Conservation (phyloP, 2,329 filamentous ascomycete genomes). For the Teratosphaeriaceae sp. region DNA sequence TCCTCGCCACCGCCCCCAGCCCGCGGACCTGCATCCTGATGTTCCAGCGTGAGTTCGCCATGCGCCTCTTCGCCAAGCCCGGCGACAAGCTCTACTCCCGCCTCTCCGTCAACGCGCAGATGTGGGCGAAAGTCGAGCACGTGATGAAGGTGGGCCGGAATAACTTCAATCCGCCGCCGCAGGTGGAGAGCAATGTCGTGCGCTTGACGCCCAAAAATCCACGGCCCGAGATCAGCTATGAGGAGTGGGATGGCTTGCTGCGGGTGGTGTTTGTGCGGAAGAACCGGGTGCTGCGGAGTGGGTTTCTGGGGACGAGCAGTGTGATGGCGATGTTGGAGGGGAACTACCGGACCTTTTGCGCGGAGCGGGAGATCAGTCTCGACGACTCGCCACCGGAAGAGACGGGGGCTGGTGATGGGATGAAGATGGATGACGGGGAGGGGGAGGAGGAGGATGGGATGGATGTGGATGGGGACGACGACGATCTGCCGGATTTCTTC, state of each 20-base stretch:
- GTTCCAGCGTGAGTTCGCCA: conserved; percentile 93
- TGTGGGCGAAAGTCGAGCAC: conserved; percentile 67
- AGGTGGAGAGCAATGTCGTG: conserved; percentile 87
- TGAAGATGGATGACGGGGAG: conserved; percentile 37
- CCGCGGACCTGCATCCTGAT: conserved; percentile 84
- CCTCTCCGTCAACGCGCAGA: conserved; percentile 88
- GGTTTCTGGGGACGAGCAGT: conserved; percentile 72
- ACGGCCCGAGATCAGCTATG: conserved; percentile 80
- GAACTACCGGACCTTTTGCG: conserved; percentile 88
- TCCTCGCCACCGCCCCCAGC: conserved; percentile 73
- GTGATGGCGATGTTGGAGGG: conserved; percentile 75
- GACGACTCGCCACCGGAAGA: conserved; percentile 55
- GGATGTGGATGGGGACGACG: conserved; percentile 55
- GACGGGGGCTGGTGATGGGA: conserved; percentile 36
- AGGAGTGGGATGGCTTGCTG: conserved; percentile 90
- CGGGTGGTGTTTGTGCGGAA: conserved; percentile 78
- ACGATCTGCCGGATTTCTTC: conserved; percentile 80
- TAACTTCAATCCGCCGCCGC: conserved; percentile 92
- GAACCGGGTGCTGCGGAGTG: conserved; percentile 81
- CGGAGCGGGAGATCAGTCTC: conserved; percentile 71
- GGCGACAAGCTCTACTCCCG: conserved; percentile 85
- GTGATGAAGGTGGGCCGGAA: conserved; percentile 94
- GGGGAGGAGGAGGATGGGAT: conserved; percentile 43
- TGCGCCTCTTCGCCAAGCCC: conserved; percentile 79
- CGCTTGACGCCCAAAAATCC: conserved; percentile 83